Base-by-base conservation (phyloP, 2,329 filamentous ascomycete species). In the Dissoconium aciculare region DNA sequence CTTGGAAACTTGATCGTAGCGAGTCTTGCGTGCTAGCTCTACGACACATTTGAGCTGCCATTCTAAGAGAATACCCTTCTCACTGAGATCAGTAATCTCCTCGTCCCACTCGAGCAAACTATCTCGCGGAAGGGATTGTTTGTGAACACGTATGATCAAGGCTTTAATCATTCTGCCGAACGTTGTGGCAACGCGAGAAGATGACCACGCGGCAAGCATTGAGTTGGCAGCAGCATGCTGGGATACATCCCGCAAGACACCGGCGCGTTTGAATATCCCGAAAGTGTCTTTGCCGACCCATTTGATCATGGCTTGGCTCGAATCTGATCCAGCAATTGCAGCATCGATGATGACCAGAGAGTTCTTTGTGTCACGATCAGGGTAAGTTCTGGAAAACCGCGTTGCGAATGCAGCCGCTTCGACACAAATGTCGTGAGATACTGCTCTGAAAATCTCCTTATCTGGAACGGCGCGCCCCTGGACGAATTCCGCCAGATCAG, bases 231-330 rank as follows among this genome's bases (percentile, higher is more conserved):
- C 51, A 4, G 77, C 58, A 2, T 55, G 52, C 4, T 57, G 43
- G 0, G 66, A 64, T n/a, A 80, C 62, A 1, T 55, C 50, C n/a
- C 59, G 50, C 15, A 80, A 53, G 1, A 66, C 59, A 2, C 70
- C 71, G 23, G 69, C 63, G 15, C 69, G 64, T 4, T 79, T 60
- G 43, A 78, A 62, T 31, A 65, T 66, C 11, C 67, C 64, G 33
- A 76, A 67, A n/a, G 81, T 68, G 11, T 67, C 63, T 29, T 64
- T 58, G 5, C 78, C 61, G 23, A 49, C 32, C 49, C 49, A 53
- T 4, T 36, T 36, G 11, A 38, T 17, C 3, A 45, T 15, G 3
- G 42, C 36, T 9, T 50, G 45, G 15, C 36, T 31, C 6, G 36
- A 33, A 17, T 33, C 40, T 26, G 36, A 40, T 6, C 16, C 14